Evolutionary conservation across 2,329 filamentous ascomycete genomes (phyloP), one percentile per base, ranked within the genome.

Genomic region (Neofusicoccum laricinum): DNA sequence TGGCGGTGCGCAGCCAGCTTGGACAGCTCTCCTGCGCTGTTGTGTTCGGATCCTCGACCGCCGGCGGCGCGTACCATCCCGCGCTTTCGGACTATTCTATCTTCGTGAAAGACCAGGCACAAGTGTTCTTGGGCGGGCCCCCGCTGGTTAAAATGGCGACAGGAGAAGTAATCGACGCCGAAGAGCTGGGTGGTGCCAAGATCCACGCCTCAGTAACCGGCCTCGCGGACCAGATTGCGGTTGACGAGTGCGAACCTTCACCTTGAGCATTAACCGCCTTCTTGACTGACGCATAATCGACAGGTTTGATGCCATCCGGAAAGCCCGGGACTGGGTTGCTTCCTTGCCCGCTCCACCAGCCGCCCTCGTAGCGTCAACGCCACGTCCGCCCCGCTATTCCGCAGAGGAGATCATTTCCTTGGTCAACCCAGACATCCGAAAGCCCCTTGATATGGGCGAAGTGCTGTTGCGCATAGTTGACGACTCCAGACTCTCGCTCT

Each of bases 81-180:
- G 77, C 75, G 2, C 63, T 80, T 1, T 79, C 79, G 1, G 73
- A 80, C 64, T 80, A 81, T 61, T 80, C 78, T 7, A 78, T 79
- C 41, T 79, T 79, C 51, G 77, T 79, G 0, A 70, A 79, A 46
- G 72, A 76, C 14, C 78, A 82, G 65, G 79, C 78, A 0, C 79
- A 81, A 63, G 78, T 77, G 0, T 82, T 81, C 57, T 71, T 81
- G 0, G 80, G 75, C 6, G 79, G 80, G 0, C 80, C 80, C 0
- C 80, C 80, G 0, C 70, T 81, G 7, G 79, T 81, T 1, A 80
- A 81, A 65, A 81, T 81, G 79, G 79, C 80, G 0, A 82, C 79
- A 0, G 79, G 80, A 2, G 79, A 82, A 58, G 66, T 77, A 0
- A 74, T 79, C 19, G 77, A 70, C 1, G 77, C 80, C 0, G 80